Base-by-base conservation (phyloP, 2,329 filamentous ascomycete genomes). In the Daldinia eschscholtzii region DNA sequence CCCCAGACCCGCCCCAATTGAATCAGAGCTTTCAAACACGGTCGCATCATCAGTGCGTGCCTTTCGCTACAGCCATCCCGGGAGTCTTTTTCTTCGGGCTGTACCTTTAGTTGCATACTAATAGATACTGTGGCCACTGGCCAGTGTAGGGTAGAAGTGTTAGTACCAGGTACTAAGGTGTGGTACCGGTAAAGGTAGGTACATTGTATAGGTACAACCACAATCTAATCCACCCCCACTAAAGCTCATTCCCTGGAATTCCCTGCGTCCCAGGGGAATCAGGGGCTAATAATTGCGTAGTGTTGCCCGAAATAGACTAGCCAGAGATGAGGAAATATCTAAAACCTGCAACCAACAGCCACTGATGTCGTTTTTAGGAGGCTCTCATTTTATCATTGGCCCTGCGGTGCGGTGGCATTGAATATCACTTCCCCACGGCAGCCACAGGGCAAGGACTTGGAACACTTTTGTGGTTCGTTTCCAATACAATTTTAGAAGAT, bases 1-100 rank as follows among this genome's bases (percentile, higher is more conserved):
- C 65, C 68, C 68, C 68, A 70, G 62, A 35, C 59, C 57, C 57
- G 65, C 65, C 65, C 68, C 68, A 71, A 71, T 71, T 62, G 66
- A 69, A 68, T 61, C 26, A 59, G 39, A 42, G 61, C 65, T 64
- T 70, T 68, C 65, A 64, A 64, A 66, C 68, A 71, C 68, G 68
- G 65, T 70, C 68, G 63, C 63, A 64, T 65, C 63, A 62, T 68
- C 59, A 66, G 63, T 68, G 65, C 59, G 62, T 70, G 56, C 65
- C 62, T 44, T 60, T 57, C 59, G 42, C 44, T 63, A 46, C 39
- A 50, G 26, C 12, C 37, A 37, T 52, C 15, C 13, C 20, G 20
- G 20, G 20, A 23, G 9, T 35, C 7, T 35, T 35, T 9, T 9
- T 52, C 28, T 52, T 52, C 46, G 46, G 46, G 26, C 46, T 18